These are phyloP conservation scores for Metschnikowia chrysomelidarum DNA, from an alignment of 805 yeast genomes.

Conservation along the genomic window DNA sequence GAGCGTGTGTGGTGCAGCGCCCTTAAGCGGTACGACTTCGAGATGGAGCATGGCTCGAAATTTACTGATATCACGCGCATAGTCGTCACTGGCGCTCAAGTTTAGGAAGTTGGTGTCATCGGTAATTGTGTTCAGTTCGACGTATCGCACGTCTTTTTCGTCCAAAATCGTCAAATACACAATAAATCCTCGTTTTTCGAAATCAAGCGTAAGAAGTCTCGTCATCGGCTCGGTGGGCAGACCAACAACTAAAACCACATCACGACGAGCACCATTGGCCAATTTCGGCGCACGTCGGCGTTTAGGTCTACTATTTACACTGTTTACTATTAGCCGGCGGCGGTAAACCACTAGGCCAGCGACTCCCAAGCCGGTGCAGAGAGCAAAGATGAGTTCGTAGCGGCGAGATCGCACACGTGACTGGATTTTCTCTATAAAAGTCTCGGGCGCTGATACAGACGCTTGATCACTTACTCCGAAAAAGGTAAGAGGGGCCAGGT, in stretches of 20 bases:
- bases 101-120: conserved; percentile 68
- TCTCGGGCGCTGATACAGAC: conserved; percentile 1
- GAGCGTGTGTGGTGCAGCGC: conserved; percentile 55
- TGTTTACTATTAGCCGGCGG: not conserved
- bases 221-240: conserved; percentile 75
- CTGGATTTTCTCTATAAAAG: conserved; percentile 1
- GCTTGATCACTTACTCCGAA: conserved; percentile 2
- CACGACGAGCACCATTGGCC: conserved; percentile 68
- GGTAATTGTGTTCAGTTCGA: conserved; percentile 55
- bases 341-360: conserved; percentile 10
- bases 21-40: conserved; percentile 58
- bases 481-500: conserved; percentile 5
- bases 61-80: conserved; percentile 47
- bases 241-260: conserved; percentile 73
- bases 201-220: conserved; percentile 65
- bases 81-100: conserved; percentile 44
- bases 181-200: conserved; percentile 76
- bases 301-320: conserved; percentile 11
- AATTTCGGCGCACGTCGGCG: conserved; percentile 58
- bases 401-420: not conserved
- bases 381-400: conserved; percentile 6
- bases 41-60: conserved; percentile 49
- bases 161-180: conserved; percentile 73
- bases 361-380: conserved; percentile 12
- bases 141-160: conserved; percentile 52